These are phyloP conservation scores for Neoascochyta sp. DNA, from an alignment of 2,329 filamentous ascomycete species.

Conservation along the genomic window DNA sequence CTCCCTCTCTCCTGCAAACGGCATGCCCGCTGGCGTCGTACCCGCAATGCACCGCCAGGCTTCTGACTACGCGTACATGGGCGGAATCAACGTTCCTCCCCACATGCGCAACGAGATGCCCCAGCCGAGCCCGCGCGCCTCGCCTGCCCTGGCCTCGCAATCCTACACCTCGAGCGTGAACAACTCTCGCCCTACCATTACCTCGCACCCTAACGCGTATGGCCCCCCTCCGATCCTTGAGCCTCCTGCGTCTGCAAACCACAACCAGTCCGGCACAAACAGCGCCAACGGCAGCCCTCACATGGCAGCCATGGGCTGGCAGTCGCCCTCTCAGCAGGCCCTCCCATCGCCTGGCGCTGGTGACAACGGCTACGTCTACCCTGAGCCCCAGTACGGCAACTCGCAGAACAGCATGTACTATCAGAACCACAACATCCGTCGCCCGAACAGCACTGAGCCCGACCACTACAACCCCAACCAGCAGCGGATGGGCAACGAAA, in stretches of 20 bases:
- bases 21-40: constrained; percentile 62
- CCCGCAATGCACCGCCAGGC: constrained; percentile 64
- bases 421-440: constrained; percentile 63
- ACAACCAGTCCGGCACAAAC: constrained; percentile 55
- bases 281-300: constrained; percentile 84
- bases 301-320: constrained; percentile 78
- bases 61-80: constrained; percentile 72
- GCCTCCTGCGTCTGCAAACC: constrained; percentile 72
- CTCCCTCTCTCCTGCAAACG: constrained; percentile 75
- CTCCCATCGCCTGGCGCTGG: constrained; percentile 67
- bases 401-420: constrained; percentile 66
- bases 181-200: constrained; percentile 57
- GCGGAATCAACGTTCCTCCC: constrained; percentile 72
- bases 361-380: constrained; percentile 75
- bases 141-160: constrained; percentile 61
- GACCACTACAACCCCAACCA: constrained; percentile 48
- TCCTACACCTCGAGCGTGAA: constrained; percentile 56
- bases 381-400: constrained; percentile 64
- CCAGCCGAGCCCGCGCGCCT: constrained; percentile 64
- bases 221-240: constrained; percentile 83
- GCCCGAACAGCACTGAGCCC: constrained; percentile 69
- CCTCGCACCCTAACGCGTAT: constrained; percentile 80
- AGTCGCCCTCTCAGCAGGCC: constrained; percentile 72
- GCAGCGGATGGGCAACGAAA: constrained; percentile 36
- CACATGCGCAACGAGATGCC: constrained; percentile 76